Evolutionary conservation across 139 green algal species (phyloP), one percentile per base, ranked within the genome.

Genomic region (Pleodorina starrii): DNA sequence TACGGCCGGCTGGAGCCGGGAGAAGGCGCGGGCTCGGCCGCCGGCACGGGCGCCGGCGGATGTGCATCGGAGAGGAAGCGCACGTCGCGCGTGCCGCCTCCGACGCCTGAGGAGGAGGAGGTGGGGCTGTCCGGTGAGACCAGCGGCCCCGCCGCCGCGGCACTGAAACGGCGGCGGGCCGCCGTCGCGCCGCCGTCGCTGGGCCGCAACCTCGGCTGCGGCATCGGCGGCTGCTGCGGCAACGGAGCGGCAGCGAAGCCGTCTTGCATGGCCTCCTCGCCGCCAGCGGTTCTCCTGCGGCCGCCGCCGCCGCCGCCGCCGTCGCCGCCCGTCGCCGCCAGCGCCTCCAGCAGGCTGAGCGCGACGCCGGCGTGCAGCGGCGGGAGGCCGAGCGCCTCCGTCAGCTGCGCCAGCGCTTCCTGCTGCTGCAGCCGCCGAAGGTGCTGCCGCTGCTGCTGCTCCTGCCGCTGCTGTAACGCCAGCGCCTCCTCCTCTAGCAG

Each of bases 401-500:
- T 32, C 68, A 76, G 17, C 14, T 23, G 68, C 1, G 25, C 32
- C 68, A 76, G 35, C 68, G 36, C 68, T 7, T 76, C 40, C 72
- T 80, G 72, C 72, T 80, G 72, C 72, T 80, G 72, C 72, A 35
- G 43, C 1, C 40, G 72, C n/a, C 17, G 63, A 5, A 17, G 23
- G 23, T 57, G 72, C 72, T 80, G 63, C 63, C 42, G 63, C n/a
- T 73, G 14, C 72, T 48, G 69, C 69, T 50, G 36, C 69, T 50
- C 3, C 32, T 77, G 69, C 35, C 19, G 69, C 32, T 77, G 69
- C 69, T 77, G 69, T 32, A n/a, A n/a, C n/a, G n/a, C n/a, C n/a
- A n/a, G n/a, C n/a, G n/a, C n/a, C n/a, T n/a, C n/a, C n/a, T n/a
- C n/a, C n/a, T n/a, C n/a, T n/a, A n/a, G n/a, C n/a, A n/a, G n/a